Evolutionary conservation across 805 yeast genomes (phyloP).

Genomic region (Jamesozyma piceae): DNA sequence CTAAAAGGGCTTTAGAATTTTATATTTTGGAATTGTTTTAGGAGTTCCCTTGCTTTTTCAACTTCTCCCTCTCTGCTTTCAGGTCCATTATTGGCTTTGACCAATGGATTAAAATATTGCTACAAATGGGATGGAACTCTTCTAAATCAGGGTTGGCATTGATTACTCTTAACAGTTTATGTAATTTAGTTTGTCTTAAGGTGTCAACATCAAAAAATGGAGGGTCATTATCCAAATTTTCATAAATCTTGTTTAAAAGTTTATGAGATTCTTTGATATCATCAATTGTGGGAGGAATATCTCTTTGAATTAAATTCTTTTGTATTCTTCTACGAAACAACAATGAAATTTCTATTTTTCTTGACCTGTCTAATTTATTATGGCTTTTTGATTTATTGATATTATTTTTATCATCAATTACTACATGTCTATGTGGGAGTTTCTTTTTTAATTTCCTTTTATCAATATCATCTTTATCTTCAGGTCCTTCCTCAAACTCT

Average conservation of each 20-base stretch:
- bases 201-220: constrained; percentile 27
- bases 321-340: constrained; percentile 27
- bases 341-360: constrained; percentile 22
- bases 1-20: neutral
- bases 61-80: constrained; percentile 17
- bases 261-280: constrained; percentile 23
- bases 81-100: constrained; percentile 14
- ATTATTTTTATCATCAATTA: neutral
- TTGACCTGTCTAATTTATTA: constrained; percentile 19
- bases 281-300: constrained; percentile 18
- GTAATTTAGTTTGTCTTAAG: constrained; percentile 23
- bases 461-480: neutral
- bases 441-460: neutral
- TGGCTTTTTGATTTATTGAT: constrained; percentile 2
- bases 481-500: neutral
- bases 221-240: constrained; percentile 19
- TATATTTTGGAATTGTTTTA: neutral
- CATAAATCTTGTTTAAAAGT: constrained; percentile 20
- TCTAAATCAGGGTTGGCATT: constrained; percentile 18
- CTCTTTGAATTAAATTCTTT: constrained; percentile 26
- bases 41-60: constrained; percentile 3
- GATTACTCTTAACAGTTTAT: constrained; percentile 26
- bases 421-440: neutral
- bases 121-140: constrained; percentile 26
- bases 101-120: constrained; percentile 21